Evolutionary conservation across 331 rosid genomes (phyloP), one percentile per base, ranked within the genome.

Genomic region (Pyracantha coccinea): DNA sequence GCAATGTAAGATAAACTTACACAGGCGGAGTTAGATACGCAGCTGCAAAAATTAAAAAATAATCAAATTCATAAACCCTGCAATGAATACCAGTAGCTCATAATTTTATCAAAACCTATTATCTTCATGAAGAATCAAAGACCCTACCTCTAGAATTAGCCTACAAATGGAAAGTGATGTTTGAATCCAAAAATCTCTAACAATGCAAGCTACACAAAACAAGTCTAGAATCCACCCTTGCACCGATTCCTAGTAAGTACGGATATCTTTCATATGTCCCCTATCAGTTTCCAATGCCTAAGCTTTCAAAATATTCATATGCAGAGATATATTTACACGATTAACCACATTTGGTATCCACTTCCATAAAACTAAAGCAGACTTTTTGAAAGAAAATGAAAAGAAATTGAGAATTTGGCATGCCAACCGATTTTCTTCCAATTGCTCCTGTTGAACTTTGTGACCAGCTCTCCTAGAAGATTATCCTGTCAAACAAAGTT

Each of bases 371-470:
- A 21, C 14, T 3, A 9, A 19, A 31, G 45, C 24, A 24, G 14
- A 66, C 32, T 19, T 35, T 58, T 54, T n/a, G 68, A 61, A 79
- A 66, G 15, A 31, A 31, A 31, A 31, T 31, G 32, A 31, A 31
- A 0, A 31, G 6, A 31, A 31, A 31, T 31, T 31, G 72, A 44
- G 63, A 29, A 19, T 53, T 4, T 70, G 38, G 45, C 3, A 55
- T 74, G 72, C 62, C 63, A 54, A 84, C 90, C 88, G 84, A 86
- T 82, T 73, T 76, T 67, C 70, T 80, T 86, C 90, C 92, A 84
- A 50, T 62, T 80, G 80, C 76, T 84, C 66, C 73, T 84, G 28
- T 71, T 69, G 25, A 79, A 80, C 81, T 78, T 86, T 78, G 77
- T 73, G 75, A 88, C 88, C 14, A 62, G 57, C 69, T 82, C 84